These are phyloP conservation scores for Carex pumila DNA, from an alignment of 176 grass and related monocot species.

Conservation along the genomic window DNA sequence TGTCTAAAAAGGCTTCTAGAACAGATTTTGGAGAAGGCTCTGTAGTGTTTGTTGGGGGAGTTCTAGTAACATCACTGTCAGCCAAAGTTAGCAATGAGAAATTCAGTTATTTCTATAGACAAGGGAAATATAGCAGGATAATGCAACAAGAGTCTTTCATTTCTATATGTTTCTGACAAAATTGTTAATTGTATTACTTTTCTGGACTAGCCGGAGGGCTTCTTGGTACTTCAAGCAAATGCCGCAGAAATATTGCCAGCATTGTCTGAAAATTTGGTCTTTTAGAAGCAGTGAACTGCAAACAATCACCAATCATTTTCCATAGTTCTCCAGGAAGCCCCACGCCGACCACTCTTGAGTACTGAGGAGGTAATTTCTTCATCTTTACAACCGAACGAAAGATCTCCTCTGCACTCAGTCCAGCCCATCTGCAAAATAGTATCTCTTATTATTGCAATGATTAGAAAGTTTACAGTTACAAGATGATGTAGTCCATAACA, in stretches of 20 bases:
- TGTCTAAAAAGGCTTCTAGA: slow-evolving; percentile 56
- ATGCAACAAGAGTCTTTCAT: neutral
- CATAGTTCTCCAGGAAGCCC: slow-evolving; percentile 95
- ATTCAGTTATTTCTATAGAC: slow-evolving; percentile 1
- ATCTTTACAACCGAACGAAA: slow-evolving; percentile 76
- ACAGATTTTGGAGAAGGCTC: slow-evolving; percentile 60
- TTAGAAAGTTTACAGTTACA: neutral
- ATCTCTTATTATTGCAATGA: neutral
- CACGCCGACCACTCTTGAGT: slow-evolving; percentile 93
- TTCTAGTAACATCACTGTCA: slow-evolving; percentile 64
- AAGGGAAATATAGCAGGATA: slow-evolving; percentile 4
- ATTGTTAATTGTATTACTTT: slow-evolving; percentile 37
- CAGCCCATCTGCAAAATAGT: slow-evolving; percentile 78
- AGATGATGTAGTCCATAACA: neutral
- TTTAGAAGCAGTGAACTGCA: slow-evolving; percentile 71
- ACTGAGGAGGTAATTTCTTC: slow-evolving; percentile 85
- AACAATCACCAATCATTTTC: slow-evolving; percentile 99
- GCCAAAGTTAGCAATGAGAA: slow-evolving; percentile 28
- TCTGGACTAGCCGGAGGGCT: slow-evolving; percentile 86
- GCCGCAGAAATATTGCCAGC: slow-evolving; percentile 86
- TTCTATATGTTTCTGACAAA: neutral
- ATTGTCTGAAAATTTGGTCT: slow-evolving; percentile 92
- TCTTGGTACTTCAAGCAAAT: slow-evolving; percentile 93
- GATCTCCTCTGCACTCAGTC: slow-evolving; percentile 85
- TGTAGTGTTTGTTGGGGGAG: slow-evolving; percentile 40